Conservation (phyloP, 1,139 yeast species). For the Magnusiomyces paraingens region DNA sequence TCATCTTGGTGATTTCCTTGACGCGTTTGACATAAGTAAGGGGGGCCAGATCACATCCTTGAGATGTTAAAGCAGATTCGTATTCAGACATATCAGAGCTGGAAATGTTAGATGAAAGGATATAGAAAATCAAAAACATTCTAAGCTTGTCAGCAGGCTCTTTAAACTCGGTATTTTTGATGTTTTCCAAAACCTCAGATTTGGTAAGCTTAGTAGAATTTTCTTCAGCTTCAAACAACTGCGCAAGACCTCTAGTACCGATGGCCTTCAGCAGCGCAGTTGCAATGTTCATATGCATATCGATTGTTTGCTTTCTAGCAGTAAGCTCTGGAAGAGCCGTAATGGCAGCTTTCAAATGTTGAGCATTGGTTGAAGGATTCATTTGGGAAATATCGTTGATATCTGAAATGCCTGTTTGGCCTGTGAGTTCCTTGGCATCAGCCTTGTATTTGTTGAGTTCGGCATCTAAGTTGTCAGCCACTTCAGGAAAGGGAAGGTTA, state of each 20-base stretch:
- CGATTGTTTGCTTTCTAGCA: constrained; percentile 79
- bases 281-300: constrained; percentile 94
- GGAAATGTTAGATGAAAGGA: constrained; percentile 50
- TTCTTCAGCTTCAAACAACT: constrained; percentile 91
- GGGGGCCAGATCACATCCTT: constrained; percentile 58
- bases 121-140: constrained; percentile 70
- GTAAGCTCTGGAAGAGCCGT: constrained; percentile 90
- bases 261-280: constrained; percentile 77
- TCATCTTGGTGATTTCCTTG: constrained; percentile 69
- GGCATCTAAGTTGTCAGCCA: constrained; percentile 87
- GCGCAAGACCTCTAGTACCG: constrained; percentile 78
- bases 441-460: constrained; percentile 75
- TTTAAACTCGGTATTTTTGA: constrained; percentile 36
- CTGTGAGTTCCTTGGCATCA: constrained; percentile 82
- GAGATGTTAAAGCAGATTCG: constrained; percentile 55
- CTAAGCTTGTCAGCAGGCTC: constrained; percentile 76
- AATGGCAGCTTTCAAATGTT: constrained; percentile 79
- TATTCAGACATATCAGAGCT: constrained; percentile 56
- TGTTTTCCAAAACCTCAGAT: constrained; percentile 38
- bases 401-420: constrained; percentile 62
- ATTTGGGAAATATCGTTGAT: constrained; percentile 52
- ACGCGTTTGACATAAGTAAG: constrained; percentile 69
- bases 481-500: constrained; percentile 92
- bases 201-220: constrained; percentile 42
- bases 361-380: constrained; percentile 47